These are phyloP conservation scores for Nicotiana undulata DNA, from an alignment of 257 asterid genomes.

Conservation along the genomic window DNA sequence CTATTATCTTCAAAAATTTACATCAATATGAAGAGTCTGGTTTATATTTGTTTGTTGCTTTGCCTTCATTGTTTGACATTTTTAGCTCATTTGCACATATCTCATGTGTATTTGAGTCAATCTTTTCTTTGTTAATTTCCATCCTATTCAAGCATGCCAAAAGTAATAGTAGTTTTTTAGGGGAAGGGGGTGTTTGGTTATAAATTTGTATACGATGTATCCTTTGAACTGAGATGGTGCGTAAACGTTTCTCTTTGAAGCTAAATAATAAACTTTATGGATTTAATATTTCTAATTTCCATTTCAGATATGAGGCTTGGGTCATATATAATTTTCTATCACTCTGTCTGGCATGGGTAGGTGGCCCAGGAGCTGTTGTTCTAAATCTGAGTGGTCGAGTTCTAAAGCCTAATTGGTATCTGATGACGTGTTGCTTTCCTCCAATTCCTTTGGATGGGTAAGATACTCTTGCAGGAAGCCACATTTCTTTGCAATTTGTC, in stretches of 20 bases:
- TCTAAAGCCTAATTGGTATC: conserved; percentile 84
- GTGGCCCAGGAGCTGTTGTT: conserved; percentile 99
- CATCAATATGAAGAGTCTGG: neutral
- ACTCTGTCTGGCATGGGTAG: conserved; percentile 98
- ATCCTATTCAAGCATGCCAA: too few species aligned
- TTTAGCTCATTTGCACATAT: too few species aligned
- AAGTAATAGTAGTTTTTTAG: too few species aligned
- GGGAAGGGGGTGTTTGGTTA: too few species aligned
- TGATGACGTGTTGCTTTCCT: conserved; percentile 92
- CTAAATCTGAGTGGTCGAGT: conserved; percentile 71
- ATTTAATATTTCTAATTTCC: conserved; percentile 2
- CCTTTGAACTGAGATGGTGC: too few species aligned
- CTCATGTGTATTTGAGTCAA: too few species aligned
- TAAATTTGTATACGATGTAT: too few species aligned
- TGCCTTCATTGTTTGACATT: neutral
- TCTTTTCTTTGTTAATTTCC: too few species aligned
- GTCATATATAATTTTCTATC: conserved; percentile 97
- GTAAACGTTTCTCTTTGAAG: too few species aligned
- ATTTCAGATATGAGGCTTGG: conserved; percentile 97
- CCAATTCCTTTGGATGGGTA: conserved; percentile 92
- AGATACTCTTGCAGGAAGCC: conserved; percentile 19
- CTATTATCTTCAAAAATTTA: too few species aligned
- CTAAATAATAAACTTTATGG: too few species aligned
- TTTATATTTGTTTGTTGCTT: neutral
- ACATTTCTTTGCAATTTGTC: too few species aligned